Percentiles rank a stretch among this genome's conserved stretches.
phyloP scores from a whole-genome alignment of 1,284 basidiomycete genomes.

The Tremellales sp. region DNA sequence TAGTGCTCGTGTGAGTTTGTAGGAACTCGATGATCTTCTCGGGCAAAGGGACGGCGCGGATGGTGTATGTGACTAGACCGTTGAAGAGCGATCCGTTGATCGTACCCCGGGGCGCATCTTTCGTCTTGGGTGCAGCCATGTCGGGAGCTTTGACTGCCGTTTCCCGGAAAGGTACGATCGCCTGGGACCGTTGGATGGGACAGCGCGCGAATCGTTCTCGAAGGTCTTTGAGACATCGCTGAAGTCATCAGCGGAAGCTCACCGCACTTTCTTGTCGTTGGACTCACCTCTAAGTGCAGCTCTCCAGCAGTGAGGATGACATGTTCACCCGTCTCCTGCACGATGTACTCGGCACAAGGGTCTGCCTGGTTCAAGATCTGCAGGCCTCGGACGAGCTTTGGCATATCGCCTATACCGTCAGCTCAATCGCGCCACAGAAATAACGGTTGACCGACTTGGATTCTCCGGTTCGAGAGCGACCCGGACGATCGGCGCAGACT shows the following conservation, averaged over 20 bases:
- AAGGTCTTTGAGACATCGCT: slow-evolving; percentile 93
- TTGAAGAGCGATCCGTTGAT: slow-evolving; percentile 66
- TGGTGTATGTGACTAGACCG: slow-evolving; percentile 72
- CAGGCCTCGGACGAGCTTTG: slow-evolving; percentile 80
- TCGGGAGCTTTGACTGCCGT: slow-evolving; percentile 80
- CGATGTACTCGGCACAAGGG: slow-evolving; percentile 94
- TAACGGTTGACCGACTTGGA: slow-evolving; percentile 52
- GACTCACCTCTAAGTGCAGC: slow-evolving; percentile 80
- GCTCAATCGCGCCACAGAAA: not conserved
- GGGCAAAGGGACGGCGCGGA: slow-evolving; percentile 80
- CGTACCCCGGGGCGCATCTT: slow-evolving; percentile 70
- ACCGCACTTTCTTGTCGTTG: not conserved
- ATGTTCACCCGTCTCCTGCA: slow-evolving; percentile 95
- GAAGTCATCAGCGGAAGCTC: slow-evolving; percentile 8
- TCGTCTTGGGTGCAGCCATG: slow-evolving; percentile 80
- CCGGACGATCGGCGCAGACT: slow-evolving; percentile 88
- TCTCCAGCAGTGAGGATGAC: slow-evolving; percentile 97
- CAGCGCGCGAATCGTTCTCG: slow-evolving; percentile 91
- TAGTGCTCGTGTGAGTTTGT: slow-evolving; percentile 58
- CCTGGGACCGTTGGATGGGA: slow-evolving; percentile 87
- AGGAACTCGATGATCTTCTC: slow-evolving; percentile 65
- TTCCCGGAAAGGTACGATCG: slow-evolving; percentile 97
- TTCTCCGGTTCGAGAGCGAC: slow-evolving; percentile 87
- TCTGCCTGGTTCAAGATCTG: slow-evolving; percentile 91
- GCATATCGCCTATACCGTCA: slow-evolving; percentile 67